These are phyloP conservation scores for Aspergillus texensis DNA, from an alignment of 2,329 filamentous ascomycete genomes.

Conservation along the genomic window DNA sequence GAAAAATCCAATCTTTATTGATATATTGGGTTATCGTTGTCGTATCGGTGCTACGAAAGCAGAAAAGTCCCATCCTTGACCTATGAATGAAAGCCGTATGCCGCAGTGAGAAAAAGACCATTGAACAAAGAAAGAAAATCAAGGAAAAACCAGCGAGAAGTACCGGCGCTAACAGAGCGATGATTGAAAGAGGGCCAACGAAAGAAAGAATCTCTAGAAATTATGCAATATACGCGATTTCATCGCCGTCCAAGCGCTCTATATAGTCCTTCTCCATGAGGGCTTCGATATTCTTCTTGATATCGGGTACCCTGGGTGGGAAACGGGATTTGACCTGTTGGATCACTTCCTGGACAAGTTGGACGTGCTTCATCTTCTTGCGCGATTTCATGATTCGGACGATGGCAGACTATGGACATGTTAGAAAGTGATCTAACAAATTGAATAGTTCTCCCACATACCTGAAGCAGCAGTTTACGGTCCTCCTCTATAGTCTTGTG, in stretches of 20 bases:
- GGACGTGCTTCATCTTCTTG: slow-evolving; percentile 97
- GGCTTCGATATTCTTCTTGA: slow-evolving; percentile 99
- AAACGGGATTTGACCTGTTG: slow-evolving; percentile 92
- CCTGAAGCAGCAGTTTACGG: slow-evolving; percentile 93
- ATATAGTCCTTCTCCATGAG: slow-evolving; percentile 98
- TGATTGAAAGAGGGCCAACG: slow-evolving; percentile 8
- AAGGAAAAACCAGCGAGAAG: slow-evolving; percentile 10
- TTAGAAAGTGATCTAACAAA: slow-evolving; percentile 9
- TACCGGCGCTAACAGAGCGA: slow-evolving; percentile 11
- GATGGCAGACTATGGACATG: slow-evolving; percentile 76
- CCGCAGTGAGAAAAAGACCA: not conserved
- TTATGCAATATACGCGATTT: slow-evolving; percentile 91
- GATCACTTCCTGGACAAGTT: slow-evolving; percentile 93
- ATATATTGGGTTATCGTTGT: slow-evolving; percentile 31
- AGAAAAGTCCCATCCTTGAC: slow-evolving; percentile 2
- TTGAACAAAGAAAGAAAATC: not conserved
- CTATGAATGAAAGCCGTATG: slow-evolving; percentile 1
- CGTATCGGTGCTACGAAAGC: slow-evolving; percentile 27
- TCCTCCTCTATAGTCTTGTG: slow-evolving; percentile 99
- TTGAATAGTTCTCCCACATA: slow-evolving; percentile 53
- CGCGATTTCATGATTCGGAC: slow-evolving; percentile 99
- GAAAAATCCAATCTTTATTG: slow-evolving; percentile 3
- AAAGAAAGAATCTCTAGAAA: slow-evolving; percentile 6
- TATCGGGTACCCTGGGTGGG: slow-evolving; percentile 87
- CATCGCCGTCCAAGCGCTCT: slow-evolving; percentile 90